These are phyloP conservation scores for Moniliella sp. DNA, from an alignment of 1,284 basidiomycete species.

Conservation along the genomic window DNA sequence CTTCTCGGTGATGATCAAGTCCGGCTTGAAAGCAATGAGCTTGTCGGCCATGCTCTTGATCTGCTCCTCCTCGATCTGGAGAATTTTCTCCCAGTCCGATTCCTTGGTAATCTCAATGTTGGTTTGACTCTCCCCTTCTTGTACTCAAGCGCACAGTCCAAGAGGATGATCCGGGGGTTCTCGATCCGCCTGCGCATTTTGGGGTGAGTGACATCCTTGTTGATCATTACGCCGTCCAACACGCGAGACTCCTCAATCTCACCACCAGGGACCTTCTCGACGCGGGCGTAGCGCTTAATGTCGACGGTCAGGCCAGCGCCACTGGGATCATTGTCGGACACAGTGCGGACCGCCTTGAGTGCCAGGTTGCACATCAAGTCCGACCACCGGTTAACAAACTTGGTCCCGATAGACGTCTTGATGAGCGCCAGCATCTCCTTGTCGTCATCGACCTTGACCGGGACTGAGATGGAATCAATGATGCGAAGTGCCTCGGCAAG, in stretches of 20 bases:
- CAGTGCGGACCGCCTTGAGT: constrained; percentile 69
- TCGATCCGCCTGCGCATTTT: constrained; percentile 80
- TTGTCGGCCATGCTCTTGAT: constrained; percentile 68
- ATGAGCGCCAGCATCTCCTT: constrained; percentile 84
- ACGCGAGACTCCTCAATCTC: constrained; percentile 84
- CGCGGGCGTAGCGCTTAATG: constrained; percentile 87
- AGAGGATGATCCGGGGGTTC: constrained; percentile 67
- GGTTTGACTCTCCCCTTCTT: constrained; percentile 98
- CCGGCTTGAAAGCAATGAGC: constrained; percentile 80
- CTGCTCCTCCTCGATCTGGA: constrained; percentile 93
- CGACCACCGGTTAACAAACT: constrained; percentile 86
- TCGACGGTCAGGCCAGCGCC: constrained; percentile 48
- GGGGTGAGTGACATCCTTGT: constrained; percentile 96
- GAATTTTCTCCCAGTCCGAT: constrained; percentile 71
- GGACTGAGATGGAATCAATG: constrained; percentile 63
- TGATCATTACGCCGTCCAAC: constrained; percentile 76
- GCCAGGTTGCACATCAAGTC: constrained; percentile 93
- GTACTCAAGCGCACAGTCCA: constrained; percentile 94
- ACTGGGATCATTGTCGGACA: constrained; percentile 40
- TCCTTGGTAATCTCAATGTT: constrained; percentile 95
- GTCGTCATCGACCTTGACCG: constrained; percentile 69
- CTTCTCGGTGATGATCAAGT: constrained; percentile 89
- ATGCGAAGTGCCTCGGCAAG: constrained; percentile 73
- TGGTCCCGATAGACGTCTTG: constrained; percentile 97
- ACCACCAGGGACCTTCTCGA: constrained; percentile 90